Conservation (phyloP, 164 flowering plant species). For the Aristolochia fimbriata region DNA sequence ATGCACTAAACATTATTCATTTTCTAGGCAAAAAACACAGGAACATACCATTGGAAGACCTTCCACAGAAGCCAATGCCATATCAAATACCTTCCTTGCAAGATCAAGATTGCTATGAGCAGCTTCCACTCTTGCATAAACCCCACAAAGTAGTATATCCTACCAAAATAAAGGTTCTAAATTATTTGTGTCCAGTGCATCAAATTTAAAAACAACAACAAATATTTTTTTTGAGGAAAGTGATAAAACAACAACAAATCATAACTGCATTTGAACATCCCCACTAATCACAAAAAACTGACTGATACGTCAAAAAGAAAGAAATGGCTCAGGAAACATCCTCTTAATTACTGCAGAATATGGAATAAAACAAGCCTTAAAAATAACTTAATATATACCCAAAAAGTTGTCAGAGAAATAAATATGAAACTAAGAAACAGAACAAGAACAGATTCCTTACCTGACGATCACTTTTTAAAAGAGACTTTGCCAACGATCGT, state of each 20-base stretch:
- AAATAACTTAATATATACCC: neutral
- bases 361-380: neutral
- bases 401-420: neutral
- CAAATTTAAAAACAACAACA: no score
- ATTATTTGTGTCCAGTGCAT: neutral
- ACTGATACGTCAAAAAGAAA: no score
- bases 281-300: no score
- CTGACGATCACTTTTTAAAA: constrained; percentile 85
- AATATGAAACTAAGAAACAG: neutral
- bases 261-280: neutral
- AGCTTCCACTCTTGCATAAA: constrained; percentile 88
- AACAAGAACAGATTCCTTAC: constrained; percentile 19
- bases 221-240: no score
- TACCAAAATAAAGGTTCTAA: constrained; percentile 15
- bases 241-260: neutral
- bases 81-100: constrained; percentile 90
- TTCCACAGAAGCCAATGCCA: constrained; percentile 73
- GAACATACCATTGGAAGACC: constrained; percentile 58
- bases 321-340: neutral
- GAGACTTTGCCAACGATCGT: constrained; percentile 69
- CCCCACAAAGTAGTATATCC: constrained; percentile 90
- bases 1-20: neutral
- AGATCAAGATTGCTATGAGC: constrained; percentile 64
- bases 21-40: neutral
- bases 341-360: neutral